These are phyloP conservation scores for Phaeotremella skinneri DNA, from an alignment of 768 basidiomycete genomes.

Conservation along the genomic window DNA sequence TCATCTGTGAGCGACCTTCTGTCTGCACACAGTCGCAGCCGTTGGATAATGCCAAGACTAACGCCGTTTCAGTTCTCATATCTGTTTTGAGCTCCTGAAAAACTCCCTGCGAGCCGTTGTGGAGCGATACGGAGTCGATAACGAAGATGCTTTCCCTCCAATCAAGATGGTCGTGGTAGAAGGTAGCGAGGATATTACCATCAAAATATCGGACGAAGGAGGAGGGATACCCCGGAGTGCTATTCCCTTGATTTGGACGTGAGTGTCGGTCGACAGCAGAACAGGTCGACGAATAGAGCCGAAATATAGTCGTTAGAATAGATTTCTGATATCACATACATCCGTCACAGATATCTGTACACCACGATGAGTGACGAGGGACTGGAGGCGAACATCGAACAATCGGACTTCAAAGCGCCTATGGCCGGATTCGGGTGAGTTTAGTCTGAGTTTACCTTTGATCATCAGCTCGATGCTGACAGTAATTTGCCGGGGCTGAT, in stretches of 20 bases:
- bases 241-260: constrained; percentile 96
- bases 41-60: background rate
- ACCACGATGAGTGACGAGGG: constrained; percentile 62
- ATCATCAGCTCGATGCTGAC: background rate
- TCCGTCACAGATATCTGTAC: constrained; percentile 51
- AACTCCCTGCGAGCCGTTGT: constrained; percentile 97
- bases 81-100: constrained; percentile 94
- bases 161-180: constrained; percentile 95
- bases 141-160: constrained; percentile 75
- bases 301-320: too few species aligned
- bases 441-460: background rate
- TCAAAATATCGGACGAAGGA: constrained; percentile 97
- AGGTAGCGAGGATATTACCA: constrained; percentile 96
- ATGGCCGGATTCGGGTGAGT: constrained; percentile 76
- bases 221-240: constrained; percentile 77
- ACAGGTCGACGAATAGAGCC: background rate
- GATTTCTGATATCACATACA: too few species aligned
- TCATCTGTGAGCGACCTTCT: constrained; percentile 59
- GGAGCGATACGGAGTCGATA: constrained; percentile 79
- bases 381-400: constrained; percentile 60
- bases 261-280: constrained; percentile 61
- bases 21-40: background rate
- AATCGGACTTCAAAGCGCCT: constrained; percentile 81
- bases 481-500: constrained; percentile 37
- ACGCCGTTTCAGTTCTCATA: constrained; percentile 64